Percentiles rank a stretch among this genome's conserved stretches.
These are phyloP conservation scores for Yarrowia sp. DNA, from an alignment of 805 yeast species.

Conservation along the genomic window DNA sequence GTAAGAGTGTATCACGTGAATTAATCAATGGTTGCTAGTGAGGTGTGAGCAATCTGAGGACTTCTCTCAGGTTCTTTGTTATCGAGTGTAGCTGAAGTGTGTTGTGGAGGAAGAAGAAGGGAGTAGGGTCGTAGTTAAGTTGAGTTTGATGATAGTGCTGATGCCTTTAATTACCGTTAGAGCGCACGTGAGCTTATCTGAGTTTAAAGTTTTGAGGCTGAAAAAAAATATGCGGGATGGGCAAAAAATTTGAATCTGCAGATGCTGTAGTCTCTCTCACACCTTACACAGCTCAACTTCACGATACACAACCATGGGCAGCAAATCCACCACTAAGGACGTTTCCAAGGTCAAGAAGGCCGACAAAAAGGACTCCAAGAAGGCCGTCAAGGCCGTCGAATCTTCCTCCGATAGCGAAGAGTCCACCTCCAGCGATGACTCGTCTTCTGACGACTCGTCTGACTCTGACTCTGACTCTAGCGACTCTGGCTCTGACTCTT, in stretches of 20 bases:
- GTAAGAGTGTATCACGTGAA: slow-evolving; percentile 8
- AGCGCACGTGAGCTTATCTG: slow-evolving; percentile 38
- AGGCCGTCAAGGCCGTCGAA: slow-evolving; percentile 32
- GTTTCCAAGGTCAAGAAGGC: slow-evolving; percentile 29
- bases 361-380: slow-evolving; percentile 34
- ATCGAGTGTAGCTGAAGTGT: slow-evolving; percentile 3
- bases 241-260: slow-evolving; percentile 31
- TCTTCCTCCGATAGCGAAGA: slow-evolving; percentile 47
- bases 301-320: slow-evolving; percentile 24
- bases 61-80: slow-evolving; percentile 12
- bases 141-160: not conserved
- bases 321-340: slow-evolving; percentile 33
- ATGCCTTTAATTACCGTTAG: slow-evolving; percentile 8
- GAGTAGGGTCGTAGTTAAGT: not conserved
- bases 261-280: slow-evolving; percentile 9
- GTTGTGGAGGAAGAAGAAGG: not conserved
- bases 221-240: slow-evolving; percentile 17
- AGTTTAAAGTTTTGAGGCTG: slow-evolving; percentile 33
- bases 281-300: slow-evolving; percentile 16
- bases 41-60: slow-evolving; percentile 17
- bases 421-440: slow-evolving; percentile 39
- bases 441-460: slow-evolving; percentile 8
- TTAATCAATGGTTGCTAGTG: not conserved
- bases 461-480: slow-evolving; percentile 29
- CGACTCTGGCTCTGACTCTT: slow-evolving; percentile 14